Percentiles rank a stretch among this genome's conserved stretches.
These are phyloP conservation scores for Barnettozyma populi DNA, from an alignment of 805 yeast species.

Conservation along the genomic window DNA sequence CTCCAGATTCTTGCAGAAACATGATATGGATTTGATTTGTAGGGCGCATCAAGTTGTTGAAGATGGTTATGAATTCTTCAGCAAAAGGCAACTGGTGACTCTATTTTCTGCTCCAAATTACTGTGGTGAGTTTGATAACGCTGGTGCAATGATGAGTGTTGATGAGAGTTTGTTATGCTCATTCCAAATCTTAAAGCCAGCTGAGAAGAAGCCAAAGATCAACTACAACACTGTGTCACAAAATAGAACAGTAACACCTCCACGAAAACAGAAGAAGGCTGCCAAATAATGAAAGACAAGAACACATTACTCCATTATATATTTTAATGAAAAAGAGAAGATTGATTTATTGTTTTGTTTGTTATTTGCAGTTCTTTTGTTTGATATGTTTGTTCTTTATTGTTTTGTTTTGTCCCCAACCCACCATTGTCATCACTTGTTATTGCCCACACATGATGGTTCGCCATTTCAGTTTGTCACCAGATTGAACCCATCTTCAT, in stretches of 20 bases:
- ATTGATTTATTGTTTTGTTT: conserved; percentile 1
- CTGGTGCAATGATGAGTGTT: conserved; percentile 99
- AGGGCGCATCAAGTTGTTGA: conserved; percentile 99
- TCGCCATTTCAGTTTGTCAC: too few species aligned
- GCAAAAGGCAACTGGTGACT: conserved; percentile 93
- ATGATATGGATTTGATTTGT: conserved; percentile 96
- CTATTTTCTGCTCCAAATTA: conserved; percentile 95
- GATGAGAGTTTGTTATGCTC: conserved; percentile 95
- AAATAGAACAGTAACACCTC: conserved; percentile 53
- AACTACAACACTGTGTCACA: conserved; percentile 34
- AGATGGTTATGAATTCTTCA: conserved; percentile 96
- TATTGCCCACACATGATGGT: not conserved
- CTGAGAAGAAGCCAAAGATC: conserved; percentile 87
- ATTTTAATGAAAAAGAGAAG: conserved; percentile 1
- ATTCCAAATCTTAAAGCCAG: conserved; percentile 94
- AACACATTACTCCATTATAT: conserved; percentile 1
- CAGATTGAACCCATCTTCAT: not conserved
- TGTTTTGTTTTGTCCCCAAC: not conserved
- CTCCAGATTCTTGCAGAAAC: conserved; percentile 90
- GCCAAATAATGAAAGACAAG: conserved; percentile 30
- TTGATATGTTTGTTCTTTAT: not conserved
- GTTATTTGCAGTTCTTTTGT: not conserved
- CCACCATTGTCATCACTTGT: not conserved
- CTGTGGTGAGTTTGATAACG: conserved; percentile 98
- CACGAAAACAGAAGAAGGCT: conserved; percentile 51